Conservation (phyloP, 148 eudicot species). For the Pharnaceum exiguum region DNA sequence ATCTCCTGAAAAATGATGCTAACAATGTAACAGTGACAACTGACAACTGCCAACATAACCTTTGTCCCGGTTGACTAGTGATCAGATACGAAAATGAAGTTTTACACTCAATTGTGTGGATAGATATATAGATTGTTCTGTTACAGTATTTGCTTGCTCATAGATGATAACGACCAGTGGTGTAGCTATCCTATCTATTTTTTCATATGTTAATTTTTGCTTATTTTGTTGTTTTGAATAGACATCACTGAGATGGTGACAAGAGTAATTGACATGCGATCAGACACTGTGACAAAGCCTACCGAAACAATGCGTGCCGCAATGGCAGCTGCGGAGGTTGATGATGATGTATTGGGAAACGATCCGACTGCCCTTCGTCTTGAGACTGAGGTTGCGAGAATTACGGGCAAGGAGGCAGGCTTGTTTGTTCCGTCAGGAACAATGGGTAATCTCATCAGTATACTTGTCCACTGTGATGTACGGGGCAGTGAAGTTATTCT, state of each 20-base stretch:
- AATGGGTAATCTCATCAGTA: slow-evolving; percentile 91
- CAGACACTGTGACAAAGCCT: slow-evolving; percentile 97
- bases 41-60: too few species aligned
- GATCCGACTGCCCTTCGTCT: slow-evolving; percentile 85
- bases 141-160: neutral
- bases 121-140: neutral
- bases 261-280: slow-evolving; percentile 72
- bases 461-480: slow-evolving; percentile 76
- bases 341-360: slow-evolving; percentile 71
- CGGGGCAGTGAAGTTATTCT: slow-evolving; percentile 95
- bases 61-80: too few species aligned
- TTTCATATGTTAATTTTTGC: neutral
- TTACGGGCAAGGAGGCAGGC: slow-evolving; percentile 84
- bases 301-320: slow-evolving; percentile 79
- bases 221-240: neutral
- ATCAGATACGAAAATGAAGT: too few species aligned
- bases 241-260: slow-evolving; percentile 41
- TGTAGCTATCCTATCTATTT: neutral
- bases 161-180: too few species aligned
- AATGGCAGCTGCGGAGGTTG: slow-evolving; percentile 95
- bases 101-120: too few species aligned
- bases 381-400: slow-evolving; percentile 70
- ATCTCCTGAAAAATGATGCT: too few species aligned
- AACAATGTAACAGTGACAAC: too few species aligned
- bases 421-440: slow-evolving; percentile 97